Evolutionary conservation across 306 rosid species (phyloP).

Genomic region (Quillaja saponaria): DNA sequence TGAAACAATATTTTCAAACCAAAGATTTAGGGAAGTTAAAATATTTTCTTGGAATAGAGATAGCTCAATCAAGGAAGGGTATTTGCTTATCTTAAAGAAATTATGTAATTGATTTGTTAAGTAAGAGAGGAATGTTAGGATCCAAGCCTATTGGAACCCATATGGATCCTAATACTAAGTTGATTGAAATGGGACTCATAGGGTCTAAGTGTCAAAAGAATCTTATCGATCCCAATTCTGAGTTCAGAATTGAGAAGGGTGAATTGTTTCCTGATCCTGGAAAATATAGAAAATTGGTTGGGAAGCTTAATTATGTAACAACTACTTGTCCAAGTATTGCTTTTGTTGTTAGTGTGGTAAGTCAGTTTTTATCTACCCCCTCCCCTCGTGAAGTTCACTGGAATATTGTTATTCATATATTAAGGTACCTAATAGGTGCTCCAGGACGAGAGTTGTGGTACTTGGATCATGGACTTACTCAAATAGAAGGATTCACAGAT

Average conservation of each 20-base stretch:
- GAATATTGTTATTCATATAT: neutral
- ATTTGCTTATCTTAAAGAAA: no score
- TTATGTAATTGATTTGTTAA: no score
- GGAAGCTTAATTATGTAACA: neutral
- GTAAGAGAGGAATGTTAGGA: no score
- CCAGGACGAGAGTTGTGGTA: constrained; percentile 11
- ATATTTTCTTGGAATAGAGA: no score
- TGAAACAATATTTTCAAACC: constrained; percentile 2
- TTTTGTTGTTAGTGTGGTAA: constrained; percentile 5
- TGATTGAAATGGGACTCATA: no score
- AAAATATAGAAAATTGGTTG: constrained; percentile 14
- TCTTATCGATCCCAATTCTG: no score
- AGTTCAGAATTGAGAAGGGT: neutral
- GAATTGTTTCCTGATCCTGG: neutral
- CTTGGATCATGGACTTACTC: neutral
- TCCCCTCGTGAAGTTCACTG: neutral
- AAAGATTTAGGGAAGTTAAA: neutral
- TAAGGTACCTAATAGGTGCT: constrained; percentile 8
- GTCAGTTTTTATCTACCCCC: no score
- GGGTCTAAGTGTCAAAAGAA: no score
- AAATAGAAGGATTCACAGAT: no score
- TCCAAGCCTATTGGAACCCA: no score
- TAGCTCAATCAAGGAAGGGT: no score
- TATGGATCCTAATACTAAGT: no score
- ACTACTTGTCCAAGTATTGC: constrained; percentile 1